Conservation (phyloP, 202 grass and related monocot genomes). For the Schoenoplectus tabernaemontani region DNA sequence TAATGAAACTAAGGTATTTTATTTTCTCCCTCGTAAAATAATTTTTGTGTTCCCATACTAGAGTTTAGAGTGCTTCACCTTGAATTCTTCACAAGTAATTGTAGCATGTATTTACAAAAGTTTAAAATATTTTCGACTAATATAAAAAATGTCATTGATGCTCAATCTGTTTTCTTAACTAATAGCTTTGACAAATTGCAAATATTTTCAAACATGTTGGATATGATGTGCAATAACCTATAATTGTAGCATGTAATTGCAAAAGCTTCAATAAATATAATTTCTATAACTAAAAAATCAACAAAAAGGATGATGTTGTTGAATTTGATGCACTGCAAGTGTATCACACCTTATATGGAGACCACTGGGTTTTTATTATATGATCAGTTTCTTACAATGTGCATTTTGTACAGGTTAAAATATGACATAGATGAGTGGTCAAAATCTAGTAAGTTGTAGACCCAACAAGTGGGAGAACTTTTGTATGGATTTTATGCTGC, state of each 20-base stretch:
- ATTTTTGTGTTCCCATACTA: background rate
- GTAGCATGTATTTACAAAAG: background rate
- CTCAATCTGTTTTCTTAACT: background rate
- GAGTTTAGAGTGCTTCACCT: too few relatives aligned
- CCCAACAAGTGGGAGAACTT: too few relatives aligned
- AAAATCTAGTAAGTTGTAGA: too few relatives aligned
- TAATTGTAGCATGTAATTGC: background rate
- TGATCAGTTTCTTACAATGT: too few relatives aligned
- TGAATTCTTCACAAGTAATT: constrained; percentile 1
- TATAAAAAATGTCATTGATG: background rate
- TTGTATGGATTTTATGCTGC: too few relatives aligned
- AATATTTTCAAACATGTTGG: background rate
- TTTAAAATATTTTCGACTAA: background rate
- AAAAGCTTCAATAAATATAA: background rate
- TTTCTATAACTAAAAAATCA: background rate
- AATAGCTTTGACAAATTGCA: background rate
- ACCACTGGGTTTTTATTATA: constrained; percentile 22
- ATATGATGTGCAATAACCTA: constrained; percentile 8
- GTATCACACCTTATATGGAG: background rate
- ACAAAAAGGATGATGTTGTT: constrained; percentile 6
- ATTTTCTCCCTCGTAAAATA: background rate
- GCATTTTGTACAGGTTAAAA: constrained; percentile 57
- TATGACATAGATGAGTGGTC: too few relatives aligned
- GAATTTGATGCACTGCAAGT: constrained; percentile 14
- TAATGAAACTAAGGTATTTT: constrained; percentile 67